Evolutionary conservation across 805 yeast genomes (phyloP), one percentile per base, ranked within the genome.

Genomic region (Dipodascus albidus): DNA sequence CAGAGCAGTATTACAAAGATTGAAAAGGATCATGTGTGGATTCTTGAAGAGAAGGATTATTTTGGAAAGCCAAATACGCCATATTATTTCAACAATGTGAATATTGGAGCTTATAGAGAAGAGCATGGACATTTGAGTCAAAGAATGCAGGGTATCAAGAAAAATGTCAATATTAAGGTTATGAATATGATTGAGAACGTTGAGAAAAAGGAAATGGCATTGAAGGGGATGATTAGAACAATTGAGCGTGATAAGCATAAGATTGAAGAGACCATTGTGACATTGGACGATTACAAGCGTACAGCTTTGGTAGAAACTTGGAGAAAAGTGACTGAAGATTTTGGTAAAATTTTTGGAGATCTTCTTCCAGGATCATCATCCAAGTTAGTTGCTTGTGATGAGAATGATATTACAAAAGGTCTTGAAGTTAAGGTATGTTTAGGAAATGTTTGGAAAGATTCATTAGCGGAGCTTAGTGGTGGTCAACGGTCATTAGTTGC

Each of bases 401-500:
- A 80, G n/a, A 76, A 77, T 61, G 95, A 87, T 62, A 85, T 93
- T 8, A 86, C 96, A 0, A 80, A 85, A 59, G 99, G 99, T 19
- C 73, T 93, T 15, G 96, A 87, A 64, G 93, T 93, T 22, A 84
- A 82, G 62, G 98, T 93, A 1, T 82, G 86, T 64, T 72, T 93
- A 15, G 99, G 99, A 2, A 81, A 78, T 48, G 87, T 91, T 3
- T 93, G 99, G 99, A 93, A 91, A 65, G 96, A 90, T 60, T 85
- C 96, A 62, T 75, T 93, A 56, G 95, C 89, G 9, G 99, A 93
- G 69, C 74, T 93, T 48, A 87, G 96, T 3, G 99, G 99, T 54
- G 99, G 99, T 19, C 99, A 93, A 68, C 72, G 98, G 60, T 93
- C 98, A 1, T 77, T 95, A 58, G 87, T 91, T 58, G 99, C 99